A percentile compares a stretch with the other conserved stretches of the same genome.
Evolutionary conservation across 331 rosid species (phyloP).

Genomic region (Cucumis variabilis): DNA sequence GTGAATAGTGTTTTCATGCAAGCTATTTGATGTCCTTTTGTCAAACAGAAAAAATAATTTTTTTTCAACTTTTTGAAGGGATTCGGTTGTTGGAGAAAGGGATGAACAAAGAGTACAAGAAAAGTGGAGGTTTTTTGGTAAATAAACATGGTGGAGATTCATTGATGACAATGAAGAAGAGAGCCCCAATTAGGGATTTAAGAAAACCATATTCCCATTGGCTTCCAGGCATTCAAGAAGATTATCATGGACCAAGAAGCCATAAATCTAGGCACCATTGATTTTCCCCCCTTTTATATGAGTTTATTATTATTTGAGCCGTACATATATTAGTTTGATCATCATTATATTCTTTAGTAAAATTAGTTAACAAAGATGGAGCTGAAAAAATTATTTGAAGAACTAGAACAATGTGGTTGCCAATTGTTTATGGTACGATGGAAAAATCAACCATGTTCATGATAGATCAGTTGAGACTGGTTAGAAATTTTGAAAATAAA

Average conservation of each 20-base stretch:
- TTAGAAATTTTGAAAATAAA: neutral
- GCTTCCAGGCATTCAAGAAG: constrained; percentile 80
- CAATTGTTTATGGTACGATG: neutral
- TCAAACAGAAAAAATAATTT: neutral
- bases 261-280: constrained; percentile 78
- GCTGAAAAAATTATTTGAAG: neutral
- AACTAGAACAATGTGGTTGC: neutral
- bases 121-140: neutral
- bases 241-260: constrained; percentile 76
- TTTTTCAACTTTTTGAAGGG: constrained; percentile 45
- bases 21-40: neutral
- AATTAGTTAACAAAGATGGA: neutral
- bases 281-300: neutral
- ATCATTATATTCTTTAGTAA: neutral
- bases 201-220: constrained; percentile 56
- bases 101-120: neutral
- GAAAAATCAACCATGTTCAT: neutral
- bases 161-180: constrained; percentile 47
- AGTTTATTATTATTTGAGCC: neutral
- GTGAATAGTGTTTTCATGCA: too few relatives aligned
- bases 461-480: too few relatives aligned
- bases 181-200: constrained; percentile 50
- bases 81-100: constrained; percentile 57
- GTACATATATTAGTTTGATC: neutral
- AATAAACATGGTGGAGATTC: constrained; percentile 15